These are phyloP conservation scores for Cucurbita ficifolia DNA, from an alignment of 306 rosid genomes.

Conservation along the genomic window DNA sequence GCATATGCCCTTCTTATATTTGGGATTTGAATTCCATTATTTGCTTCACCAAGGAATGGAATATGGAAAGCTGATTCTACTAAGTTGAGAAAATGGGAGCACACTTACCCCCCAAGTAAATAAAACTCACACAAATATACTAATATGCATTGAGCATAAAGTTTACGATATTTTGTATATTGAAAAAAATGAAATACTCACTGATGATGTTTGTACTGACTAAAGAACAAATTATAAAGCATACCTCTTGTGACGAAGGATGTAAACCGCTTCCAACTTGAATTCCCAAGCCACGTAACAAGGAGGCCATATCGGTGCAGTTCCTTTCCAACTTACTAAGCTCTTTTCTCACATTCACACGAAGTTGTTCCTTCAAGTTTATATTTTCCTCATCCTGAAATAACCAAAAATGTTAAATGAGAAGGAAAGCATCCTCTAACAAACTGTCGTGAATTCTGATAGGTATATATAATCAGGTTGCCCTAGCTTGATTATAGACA, in stretches of 20 bases:
- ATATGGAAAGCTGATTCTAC: too few species aligned
- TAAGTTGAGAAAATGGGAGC: background rate
- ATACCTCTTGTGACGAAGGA: constrained; percentile 53
- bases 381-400: constrained; percentile 66
- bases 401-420: background rate
- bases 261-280: constrained; percentile 33
- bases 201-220: background rate
- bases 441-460: background rate
- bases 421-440: background rate
- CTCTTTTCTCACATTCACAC: constrained; percentile 49
- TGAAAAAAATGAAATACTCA: background rate
- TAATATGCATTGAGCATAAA: background rate
- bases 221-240: background rate
- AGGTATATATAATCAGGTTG: background rate
- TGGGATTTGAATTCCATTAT: background rate
- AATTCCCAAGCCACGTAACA: constrained; percentile 80
- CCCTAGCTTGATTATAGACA: background rate
- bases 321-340: constrained; percentile 48
- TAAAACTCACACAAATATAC: background rate
- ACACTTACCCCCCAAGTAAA: background rate
- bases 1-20: background rate
- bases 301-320: constrained; percentile 56
- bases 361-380: constrained; percentile 66
- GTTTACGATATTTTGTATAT: background rate
- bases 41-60: background rate